A percentile compares a stretch with the other conserved stretches of the same genome.
Conservation (phyloP, 1,139 yeast genomes). For the Geotrichum citri-aurantii region DNA sequence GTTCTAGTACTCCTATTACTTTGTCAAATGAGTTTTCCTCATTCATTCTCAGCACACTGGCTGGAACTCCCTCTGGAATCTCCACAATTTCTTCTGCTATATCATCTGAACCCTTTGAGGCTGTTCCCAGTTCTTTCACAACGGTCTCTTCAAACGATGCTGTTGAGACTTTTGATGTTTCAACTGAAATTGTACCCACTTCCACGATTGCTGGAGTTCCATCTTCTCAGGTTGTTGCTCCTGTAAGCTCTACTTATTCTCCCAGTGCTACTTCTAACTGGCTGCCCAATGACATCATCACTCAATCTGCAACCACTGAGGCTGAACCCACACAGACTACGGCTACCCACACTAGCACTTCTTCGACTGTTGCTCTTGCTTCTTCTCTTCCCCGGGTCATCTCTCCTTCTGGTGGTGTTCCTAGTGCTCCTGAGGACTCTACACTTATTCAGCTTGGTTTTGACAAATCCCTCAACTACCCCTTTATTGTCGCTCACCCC, state of each 20-base stretch:
- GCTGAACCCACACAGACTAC: slow-evolving; percentile 11
- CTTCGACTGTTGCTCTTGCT: slow-evolving; percentile 27
- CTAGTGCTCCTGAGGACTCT: slow-evolving; percentile 31
- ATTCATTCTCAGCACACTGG: not conserved
- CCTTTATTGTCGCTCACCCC: slow-evolving; percentile 39
- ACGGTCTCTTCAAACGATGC: slow-evolving; percentile 13
- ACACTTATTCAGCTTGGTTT: slow-evolving; percentile 39
- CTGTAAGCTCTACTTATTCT: slow-evolving; percentile 20
- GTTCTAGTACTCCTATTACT: slow-evolving; percentile 5
- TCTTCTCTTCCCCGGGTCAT: slow-evolving; percentile 36
- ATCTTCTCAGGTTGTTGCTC: slow-evolving; percentile 13
- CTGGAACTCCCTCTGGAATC: slow-evolving; percentile 1
- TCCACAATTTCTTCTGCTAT: slow-evolving; percentile 11
- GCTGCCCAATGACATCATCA: slow-evolving; percentile 15
- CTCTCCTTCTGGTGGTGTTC: slow-evolving; percentile 36
- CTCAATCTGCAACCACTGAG: slow-evolving; percentile 15
- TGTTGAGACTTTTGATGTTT: slow-evolving; percentile 3
- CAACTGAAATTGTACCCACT: slow-evolving; percentile 13
- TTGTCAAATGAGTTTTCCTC: not conserved
- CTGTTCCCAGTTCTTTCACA: slow-evolving; percentile 5
- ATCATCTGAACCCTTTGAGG: not conserved
- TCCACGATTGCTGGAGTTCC: slow-evolving; percentile 8
- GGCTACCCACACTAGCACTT: slow-evolving; percentile 18
- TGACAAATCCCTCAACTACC: slow-evolving; percentile 38
- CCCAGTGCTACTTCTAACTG: slow-evolving; percentile 15